Evolutionary conservation across 768 basidiomycete genomes (phyloP), one percentile per base, ranked within the genome.

Genomic region (Pisolithus orientalis): DNA sequence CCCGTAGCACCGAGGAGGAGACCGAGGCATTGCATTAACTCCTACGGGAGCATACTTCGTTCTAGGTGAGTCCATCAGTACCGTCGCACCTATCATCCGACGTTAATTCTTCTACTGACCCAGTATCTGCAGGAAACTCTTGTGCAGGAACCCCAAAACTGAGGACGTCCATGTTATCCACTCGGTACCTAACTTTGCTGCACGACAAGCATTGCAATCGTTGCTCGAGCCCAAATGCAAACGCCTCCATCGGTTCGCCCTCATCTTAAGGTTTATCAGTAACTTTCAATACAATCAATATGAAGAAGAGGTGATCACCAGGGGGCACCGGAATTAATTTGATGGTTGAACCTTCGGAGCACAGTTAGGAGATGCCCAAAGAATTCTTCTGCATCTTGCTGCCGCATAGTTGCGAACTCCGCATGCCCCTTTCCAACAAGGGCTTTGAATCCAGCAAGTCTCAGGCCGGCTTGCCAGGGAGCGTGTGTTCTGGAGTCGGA

Each of bases 341-440:
- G 81, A 55, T 80, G 79, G 37, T 75, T 74, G 58, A 89, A 78
- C 58, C 87, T 74, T 52, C 90, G 75, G 11, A 99, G 68, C 17
- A 80, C 75, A 5, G 82, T 84, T 49, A 98, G 61, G 2, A 98
- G 71, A 68, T 95, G 82, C 34, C 81, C 78, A 50, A 99, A 77
- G 72, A 97, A 98, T 69, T 98, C 95, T 62, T 95, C 93, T 5
- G 94, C 84, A 62, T 99, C 96, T 64, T 98, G 96, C 68, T 99
- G 95, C 49, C 82, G 79, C 94, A 97, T 98, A 44, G 94, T 98
- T 32, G 88, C 75, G 61, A 98, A 98, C 70, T 97, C 96, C 31
- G 80, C 80, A 61, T 98, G 96, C 1, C 91, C 93, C 58, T 87
- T 90, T 2, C 95, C 95, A 34, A 98, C 81, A 9, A 98, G 79